Percentiles rank a stretch among this genome's conserved stretches.
These are phyloP conservation scores for Epichloe amarillans DNA, from an alignment of 2,329 filamentous ascomycete genomes.

Conservation along the genomic window DNA sequence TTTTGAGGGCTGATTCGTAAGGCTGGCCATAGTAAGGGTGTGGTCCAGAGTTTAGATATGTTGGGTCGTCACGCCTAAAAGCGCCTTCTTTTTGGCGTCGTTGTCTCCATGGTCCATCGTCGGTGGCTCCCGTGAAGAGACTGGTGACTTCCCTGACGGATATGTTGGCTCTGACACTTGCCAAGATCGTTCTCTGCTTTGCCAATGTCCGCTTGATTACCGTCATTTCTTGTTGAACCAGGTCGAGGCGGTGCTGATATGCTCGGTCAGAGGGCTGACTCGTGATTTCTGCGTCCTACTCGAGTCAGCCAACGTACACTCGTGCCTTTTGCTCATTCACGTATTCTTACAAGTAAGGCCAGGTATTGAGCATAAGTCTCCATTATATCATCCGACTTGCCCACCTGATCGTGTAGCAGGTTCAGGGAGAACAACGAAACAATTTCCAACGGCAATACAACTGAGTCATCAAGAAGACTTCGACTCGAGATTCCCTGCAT, in stretches of 20 bases:
- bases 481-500: slow-evolving; percentile 19
- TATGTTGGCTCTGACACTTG: slow-evolving; percentile 13
- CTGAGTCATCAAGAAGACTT: slow-evolving; percentile 21
- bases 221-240: slow-evolving; percentile 27
- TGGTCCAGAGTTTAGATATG: background rate
- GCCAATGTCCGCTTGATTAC: slow-evolving; percentile 23
- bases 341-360: slow-evolving; percentile 22
- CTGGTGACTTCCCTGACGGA: slow-evolving; percentile 9
- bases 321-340: background rate
- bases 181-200: slow-evolving; percentile 20
- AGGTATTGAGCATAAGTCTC: slow-evolving; percentile 30
- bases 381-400: slow-evolving; percentile 23
- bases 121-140: slow-evolving; percentile 7
- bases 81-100: background rate
- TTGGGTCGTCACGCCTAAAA: background rate
- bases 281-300: slow-evolving; percentile 1
- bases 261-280: slow-evolving; percentile 22
- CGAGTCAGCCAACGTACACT: background rate
- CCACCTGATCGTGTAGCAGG: slow-evolving; percentile 26
- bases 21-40: background rate
- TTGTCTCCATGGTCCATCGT: slow-evolving; percentile 2
- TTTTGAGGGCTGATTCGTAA: background rate
- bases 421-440: slow-evolving; percentile 25
- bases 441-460: slow-evolving; percentile 29
- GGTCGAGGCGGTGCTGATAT: slow-evolving; percentile 26